Evolutionary conservation across 305 asterid genomes (phyloP).

Genomic region (Fraxinus platypoda): DNA sequence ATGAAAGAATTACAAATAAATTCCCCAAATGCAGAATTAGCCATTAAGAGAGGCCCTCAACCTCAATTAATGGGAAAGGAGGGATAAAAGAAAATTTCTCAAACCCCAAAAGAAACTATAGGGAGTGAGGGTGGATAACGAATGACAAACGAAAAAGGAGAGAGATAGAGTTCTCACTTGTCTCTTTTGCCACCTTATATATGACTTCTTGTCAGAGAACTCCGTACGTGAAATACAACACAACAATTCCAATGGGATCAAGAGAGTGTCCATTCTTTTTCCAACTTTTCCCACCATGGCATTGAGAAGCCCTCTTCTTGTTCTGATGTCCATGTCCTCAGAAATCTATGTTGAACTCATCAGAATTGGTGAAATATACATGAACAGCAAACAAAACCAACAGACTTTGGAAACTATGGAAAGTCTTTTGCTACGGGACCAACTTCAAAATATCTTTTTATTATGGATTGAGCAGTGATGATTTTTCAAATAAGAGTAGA

Average conservation of each 20-base stretch:
- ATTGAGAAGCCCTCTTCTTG: slow-evolving; percentile 86
- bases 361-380: slow-evolving; percentile 26
- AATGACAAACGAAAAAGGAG: background rate
- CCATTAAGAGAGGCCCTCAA: slow-evolving; percentile 2
- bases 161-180: slow-evolving; percentile 68
- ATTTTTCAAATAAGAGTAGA: slow-evolving; percentile 12
- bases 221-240: slow-evolving; percentile 94
- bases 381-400: slow-evolving; percentile 11
- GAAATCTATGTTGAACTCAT: slow-evolving; percentile 58
- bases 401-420: slow-evolving; percentile 6
- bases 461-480: slow-evolving; percentile 5
- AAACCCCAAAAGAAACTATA: slow-evolving; percentile 3
- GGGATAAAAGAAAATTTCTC: slow-evolving; percentile 8
- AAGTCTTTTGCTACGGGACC: slow-evolving; percentile 3
- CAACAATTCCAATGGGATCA: slow-evolving; percentile 86
- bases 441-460: background rate
- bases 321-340: slow-evolving; percentile 88
- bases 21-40: slow-evolving; percentile 12
- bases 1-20: slow-evolving; percentile 10
- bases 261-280: slow-evolving; percentile 90
- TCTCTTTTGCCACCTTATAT: slow-evolving; percentile 98
- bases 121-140: slow-evolving; percentile 8
- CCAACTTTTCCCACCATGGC: slow-evolving; percentile 98
- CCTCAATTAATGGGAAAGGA: slow-evolving; percentile 17
- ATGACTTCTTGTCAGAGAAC: slow-evolving; percentile 91